A percentile compares a stretch with the other conserved stretches of the same genome.
These are phyloP conservation scores for Angomonas ambiguus DNA, from an alignment of 208 protist genomes.

Conservation along the genomic window DNA sequence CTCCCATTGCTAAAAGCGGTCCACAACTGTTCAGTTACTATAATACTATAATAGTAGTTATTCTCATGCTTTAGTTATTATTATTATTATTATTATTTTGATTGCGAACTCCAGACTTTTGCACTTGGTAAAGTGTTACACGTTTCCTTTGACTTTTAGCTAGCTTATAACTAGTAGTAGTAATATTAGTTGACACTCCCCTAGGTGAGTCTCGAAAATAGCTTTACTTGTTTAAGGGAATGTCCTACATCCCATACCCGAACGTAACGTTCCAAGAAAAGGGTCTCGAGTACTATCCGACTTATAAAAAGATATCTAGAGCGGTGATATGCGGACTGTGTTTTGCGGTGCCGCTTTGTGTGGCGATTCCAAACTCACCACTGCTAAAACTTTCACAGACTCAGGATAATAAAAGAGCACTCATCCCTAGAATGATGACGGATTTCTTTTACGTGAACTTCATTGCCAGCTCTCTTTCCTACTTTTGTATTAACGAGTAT, in stretches of 20 bases:
- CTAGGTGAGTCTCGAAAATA: too few species aligned
- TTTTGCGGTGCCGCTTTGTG: conserved; percentile 46
- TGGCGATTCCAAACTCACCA: conserved; percentile 40
- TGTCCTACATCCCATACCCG: background rate
- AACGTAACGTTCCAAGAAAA: too few species aligned
- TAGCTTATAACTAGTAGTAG: too few species aligned
- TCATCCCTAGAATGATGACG: conserved; percentile 66
- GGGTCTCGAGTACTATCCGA: conserved; percentile 5
- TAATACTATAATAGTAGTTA: too few species aligned
- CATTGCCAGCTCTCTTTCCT: conserved; percentile 29
- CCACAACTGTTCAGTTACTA: too few species aligned
- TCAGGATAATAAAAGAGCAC: conserved; percentile 50
- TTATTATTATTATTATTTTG: too few species aligned
- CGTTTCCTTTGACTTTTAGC: too few species aligned
- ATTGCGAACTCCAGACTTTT: too few species aligned
- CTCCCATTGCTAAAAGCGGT: background rate
- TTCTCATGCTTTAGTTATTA: too few species aligned
- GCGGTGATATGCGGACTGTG: conserved; percentile 37
- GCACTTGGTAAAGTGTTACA: too few species aligned
- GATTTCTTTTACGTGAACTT: conserved; percentile 78
- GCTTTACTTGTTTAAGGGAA: too few species aligned
- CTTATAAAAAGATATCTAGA: conserved; percentile 30
- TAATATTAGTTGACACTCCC: too few species aligned
- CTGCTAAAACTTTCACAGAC: conserved; percentile 53
- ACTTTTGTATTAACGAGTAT: conserved; percentile 43